Evolutionary conservation across 768 basidiomycete genomes (phyloP).

Genomic region (Russula sp.): DNA sequence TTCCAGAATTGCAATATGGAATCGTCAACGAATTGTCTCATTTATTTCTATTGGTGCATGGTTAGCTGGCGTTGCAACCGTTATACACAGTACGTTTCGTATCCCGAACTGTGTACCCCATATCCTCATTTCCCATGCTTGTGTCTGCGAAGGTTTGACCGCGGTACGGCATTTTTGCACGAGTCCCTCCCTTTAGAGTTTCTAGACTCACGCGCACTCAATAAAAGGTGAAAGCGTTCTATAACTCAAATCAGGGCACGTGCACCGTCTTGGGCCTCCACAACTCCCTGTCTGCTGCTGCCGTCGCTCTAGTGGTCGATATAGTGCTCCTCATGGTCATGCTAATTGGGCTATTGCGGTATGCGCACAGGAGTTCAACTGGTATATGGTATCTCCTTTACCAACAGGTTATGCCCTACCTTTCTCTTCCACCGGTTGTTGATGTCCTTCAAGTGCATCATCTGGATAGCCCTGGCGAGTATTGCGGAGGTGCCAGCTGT

Average conservation of each 20-base stretch:
- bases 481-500: not conserved
- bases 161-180: not conserved
- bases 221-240: not conserved
- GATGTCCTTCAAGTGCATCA: not conserved
- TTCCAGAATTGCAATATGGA: not conserved
- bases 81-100: not conserved
- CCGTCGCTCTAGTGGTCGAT: not conserved
- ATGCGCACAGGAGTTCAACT: not conserved
- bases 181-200: not conserved
- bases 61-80: not conserved
- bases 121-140: not conserved
- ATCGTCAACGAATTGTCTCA: not conserved
- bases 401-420: not conserved
- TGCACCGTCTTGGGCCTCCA: not conserved
- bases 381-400: slow-evolving; percentile 2
- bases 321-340: not conserved
- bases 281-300: not conserved
- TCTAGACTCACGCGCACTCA: not conserved
- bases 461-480: not conserved
- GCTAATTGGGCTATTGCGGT: not conserved
- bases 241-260: not conserved
- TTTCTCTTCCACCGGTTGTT: not conserved
- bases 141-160: not conserved
- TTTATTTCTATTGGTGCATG: not conserved
- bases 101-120: not conserved